These are phyloP conservation scores for Sphagnum fallax DNA, from an alignment of 228 moss, liverwort and hornwort species.

Conservation along the genomic window DNA sequence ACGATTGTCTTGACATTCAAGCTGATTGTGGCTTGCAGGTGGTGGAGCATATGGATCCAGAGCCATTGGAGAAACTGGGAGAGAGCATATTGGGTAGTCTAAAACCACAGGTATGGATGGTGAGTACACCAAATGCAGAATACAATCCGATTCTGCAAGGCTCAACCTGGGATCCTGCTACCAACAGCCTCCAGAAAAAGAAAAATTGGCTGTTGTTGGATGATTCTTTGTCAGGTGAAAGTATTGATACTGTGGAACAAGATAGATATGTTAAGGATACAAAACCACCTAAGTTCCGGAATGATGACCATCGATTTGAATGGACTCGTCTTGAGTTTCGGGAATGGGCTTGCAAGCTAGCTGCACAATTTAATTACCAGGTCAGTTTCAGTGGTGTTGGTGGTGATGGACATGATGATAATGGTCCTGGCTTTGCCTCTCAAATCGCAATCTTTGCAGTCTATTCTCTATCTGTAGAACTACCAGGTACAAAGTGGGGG, in stretches of 20 bases:
- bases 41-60: slow-evolving; percentile 99
- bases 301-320: slow-evolving; percentile 96
- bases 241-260: slow-evolving; percentile 1
- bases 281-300: slow-evolving; percentile 66
- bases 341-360: slow-evolving; percentile 63
- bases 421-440: slow-evolving; percentile 88
- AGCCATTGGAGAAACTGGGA: slow-evolving; percentile 71
- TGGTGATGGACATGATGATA: slow-evolving; percentile 74
- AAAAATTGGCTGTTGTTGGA: background rate
- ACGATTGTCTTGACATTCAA: too few relatives aligned
- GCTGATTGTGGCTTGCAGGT: slow-evolving; percentile 36
- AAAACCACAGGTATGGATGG: slow-evolving; percentile 66
- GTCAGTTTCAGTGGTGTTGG: slow-evolving; percentile 87
- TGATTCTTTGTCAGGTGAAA: slow-evolving; percentile 1
- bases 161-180: slow-evolving; percentile 72
- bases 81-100: slow-evolving; percentile 69
- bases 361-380: slow-evolving; percentile 41
- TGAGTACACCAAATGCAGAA: slow-evolving; percentile 90
- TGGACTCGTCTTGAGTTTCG: slow-evolving; percentile 94
- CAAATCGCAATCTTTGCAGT: slow-evolving; percentile 81
- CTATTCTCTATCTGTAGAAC: slow-evolving; percentile 7
- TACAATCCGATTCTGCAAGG: slow-evolving; percentile 95
- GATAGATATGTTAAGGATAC: slow-evolving; percentile 16
- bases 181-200: slow-evolving; percentile 30
- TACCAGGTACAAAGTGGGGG: background rate